phyloP scores from a whole-genome alignment of 495 filamentous ascomycete species.

The Paragyromitra xinjiangensis region DNA sequence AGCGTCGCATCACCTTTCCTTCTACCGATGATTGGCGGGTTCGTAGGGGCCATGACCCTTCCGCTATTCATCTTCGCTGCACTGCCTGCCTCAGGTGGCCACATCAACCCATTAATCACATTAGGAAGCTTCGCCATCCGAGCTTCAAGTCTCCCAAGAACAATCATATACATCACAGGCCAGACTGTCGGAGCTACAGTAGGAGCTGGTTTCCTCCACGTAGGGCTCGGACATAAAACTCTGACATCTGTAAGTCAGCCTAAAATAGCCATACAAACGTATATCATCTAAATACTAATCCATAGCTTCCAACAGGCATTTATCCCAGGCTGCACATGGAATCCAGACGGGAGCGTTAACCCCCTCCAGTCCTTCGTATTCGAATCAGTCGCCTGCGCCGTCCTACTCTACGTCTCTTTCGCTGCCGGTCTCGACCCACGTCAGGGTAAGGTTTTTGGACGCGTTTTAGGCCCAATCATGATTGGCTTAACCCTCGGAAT shows the following conservation, averaged over 20 bases:
- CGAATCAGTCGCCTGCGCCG: neutral
- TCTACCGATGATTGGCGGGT: slow-evolving; percentile 1
- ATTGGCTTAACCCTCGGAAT: slow-evolving; percentile 7
- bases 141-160: slow-evolving; percentile 9
- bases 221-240: neutral
- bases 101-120: slow-evolving; percentile 40
- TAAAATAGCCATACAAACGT: neutral
- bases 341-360: neutral
- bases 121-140: slow-evolving; percentile 26
- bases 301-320: neutral
- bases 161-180: slow-evolving; percentile 9
- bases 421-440: slow-evolving; percentile 13
- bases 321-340: slow-evolving; percentile 28
- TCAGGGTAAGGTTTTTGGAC: neutral
- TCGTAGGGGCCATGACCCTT: slow-evolving; percentile 1
- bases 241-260: neutral
- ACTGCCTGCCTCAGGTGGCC: slow-evolving; percentile 32
- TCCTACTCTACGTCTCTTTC: slow-evolving; percentile 4
- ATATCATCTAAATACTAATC: neutral
- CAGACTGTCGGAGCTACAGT: slow-evolving; percentile 10
- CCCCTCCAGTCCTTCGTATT: neutral
- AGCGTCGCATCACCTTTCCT: slow-evolving; percentile 1
- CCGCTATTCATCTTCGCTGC: slow-evolving; percentile 36
- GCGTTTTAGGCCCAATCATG: neutral
- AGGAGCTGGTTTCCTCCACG: slow-evolving; percentile 10